Percentiles rank a stretch among this genome's conserved stretches.
Evolutionary conservation across 2,329 filamentous ascomycete genomes (phyloP).

Genomic region (Lachnellula occidentalis): DNA sequence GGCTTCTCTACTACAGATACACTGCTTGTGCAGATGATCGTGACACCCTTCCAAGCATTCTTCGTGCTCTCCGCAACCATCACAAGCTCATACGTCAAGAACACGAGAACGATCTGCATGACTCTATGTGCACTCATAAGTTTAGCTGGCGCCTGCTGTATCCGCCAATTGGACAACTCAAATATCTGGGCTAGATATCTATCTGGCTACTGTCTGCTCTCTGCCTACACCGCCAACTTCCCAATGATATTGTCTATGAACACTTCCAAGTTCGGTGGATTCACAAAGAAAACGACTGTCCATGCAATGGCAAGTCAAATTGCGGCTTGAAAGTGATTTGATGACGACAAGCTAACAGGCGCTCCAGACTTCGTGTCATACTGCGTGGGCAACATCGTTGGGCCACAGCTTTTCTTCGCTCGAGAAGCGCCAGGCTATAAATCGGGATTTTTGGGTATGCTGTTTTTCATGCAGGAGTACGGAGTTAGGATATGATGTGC

Average conservation of each 20-base stretch:
- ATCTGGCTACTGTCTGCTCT: constrained; percentile 40
- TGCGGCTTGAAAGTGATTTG: constrained; percentile 46
- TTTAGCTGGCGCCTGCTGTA: too few species aligned
- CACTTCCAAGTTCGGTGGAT: constrained; percentile 62
- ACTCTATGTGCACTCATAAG: constrained; percentile 33
- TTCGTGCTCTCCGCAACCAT: too few species aligned
- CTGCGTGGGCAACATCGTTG: constrained; percentile 59
- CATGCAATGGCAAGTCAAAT: too few species aligned
- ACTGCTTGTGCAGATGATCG: constrained; percentile 45
- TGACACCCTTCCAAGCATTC: not conserved
- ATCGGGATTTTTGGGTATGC: not conserved
- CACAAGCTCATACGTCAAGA: constrained; percentile 43
- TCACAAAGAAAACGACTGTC: constrained; percentile 58
- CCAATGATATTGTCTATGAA: constrained; percentile 35
- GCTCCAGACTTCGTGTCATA: constrained; percentile 46
- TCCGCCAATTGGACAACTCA: too few species aligned
- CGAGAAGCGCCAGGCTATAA: constrained; percentile 52
- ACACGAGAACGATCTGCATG: constrained; percentile 38
- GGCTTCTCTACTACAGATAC: constrained; percentile 32
- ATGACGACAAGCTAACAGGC: not conserved
- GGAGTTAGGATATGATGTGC: too few species aligned
- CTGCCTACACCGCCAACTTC: constrained; percentile 47
- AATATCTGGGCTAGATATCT: too few species aligned
- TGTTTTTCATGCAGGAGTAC: too few species aligned
- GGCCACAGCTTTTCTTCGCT: constrained; percentile 54